phyloP scores from a whole-genome alignment of 2,329 filamentous ascomycete genomes.

The Epichloe bromicola region DNA sequence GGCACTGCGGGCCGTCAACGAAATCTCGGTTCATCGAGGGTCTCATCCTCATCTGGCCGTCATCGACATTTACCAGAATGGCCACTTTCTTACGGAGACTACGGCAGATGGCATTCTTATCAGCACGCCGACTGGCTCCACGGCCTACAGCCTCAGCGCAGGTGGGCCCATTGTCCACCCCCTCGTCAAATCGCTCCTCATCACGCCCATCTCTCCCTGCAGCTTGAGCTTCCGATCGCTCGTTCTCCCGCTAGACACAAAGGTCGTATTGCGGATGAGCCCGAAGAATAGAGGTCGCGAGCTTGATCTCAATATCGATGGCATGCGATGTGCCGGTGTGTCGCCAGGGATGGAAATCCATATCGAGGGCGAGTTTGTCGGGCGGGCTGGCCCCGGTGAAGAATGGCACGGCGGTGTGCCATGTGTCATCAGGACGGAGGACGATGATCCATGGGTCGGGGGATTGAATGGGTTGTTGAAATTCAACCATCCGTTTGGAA shows the following conservation, averaged over 20 bases:
- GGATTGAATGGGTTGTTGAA: constrained; percentile 87
- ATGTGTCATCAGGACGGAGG: constrained; percentile 65
- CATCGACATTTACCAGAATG: constrained; percentile 82
- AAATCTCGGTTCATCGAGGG: constrained; percentile 86
- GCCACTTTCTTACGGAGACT: constrained; percentile 81
- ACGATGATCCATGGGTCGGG: constrained; percentile 96
- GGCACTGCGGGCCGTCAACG: constrained; percentile 69
- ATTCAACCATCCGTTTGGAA: constrained; percentile 92
- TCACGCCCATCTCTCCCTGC: constrained; percentile 89
- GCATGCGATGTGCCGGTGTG: constrained; percentile 54
- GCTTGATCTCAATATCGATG: constrained; percentile 69
- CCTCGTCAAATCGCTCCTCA: constrained; percentile 71
- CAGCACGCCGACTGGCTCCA: constrained; percentile 86
- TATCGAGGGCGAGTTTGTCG: constrained; percentile 75
- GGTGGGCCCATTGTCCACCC: constrained; percentile 93
- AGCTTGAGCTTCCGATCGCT: constrained; percentile 86
- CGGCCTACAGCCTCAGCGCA: constrained; percentile 86
- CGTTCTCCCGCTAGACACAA: constrained; percentile 75
- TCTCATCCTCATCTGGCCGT: constrained; percentile 81
- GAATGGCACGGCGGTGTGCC: constrained; percentile 72
- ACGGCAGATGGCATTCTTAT: constrained; percentile 93
- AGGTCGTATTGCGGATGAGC: constrained; percentile 70
- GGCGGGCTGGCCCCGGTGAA: constrained; percentile 24
- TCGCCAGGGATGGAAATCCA: constrained; percentile 71
- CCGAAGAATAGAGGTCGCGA: constrained; percentile 65